Base-by-base conservation (phyloP, 2,329 filamentous ascomycete species). In the Microdochium nivale region DNA sequence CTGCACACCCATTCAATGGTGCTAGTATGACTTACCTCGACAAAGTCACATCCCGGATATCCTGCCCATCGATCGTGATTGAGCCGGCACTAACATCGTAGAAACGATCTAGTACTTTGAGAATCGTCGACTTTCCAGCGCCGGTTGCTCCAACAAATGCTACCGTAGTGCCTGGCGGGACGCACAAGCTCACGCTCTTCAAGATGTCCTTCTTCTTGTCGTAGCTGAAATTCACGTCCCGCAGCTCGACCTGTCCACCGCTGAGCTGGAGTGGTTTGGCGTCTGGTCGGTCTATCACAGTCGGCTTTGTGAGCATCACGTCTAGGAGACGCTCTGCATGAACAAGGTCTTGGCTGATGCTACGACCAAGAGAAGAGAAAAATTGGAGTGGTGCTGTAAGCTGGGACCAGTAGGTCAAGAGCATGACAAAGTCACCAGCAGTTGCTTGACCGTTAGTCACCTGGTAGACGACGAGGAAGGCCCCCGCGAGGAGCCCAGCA, bases 331-430 rank as follows among this genome's bases (percentile, higher is more conserved):
- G 72, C 60, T 83, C 78, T 5, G 79, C 79, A 52, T 81, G 73
- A 46, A 83, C 77, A 33, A 83, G 70, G 52, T 80, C 74, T 54
- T 75, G 72, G 52, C 78, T 79, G 55, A 83, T 73, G 48, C 67
- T 76, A 59, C 78, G 79, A 7, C 80, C 78, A 25, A 83, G 66
- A 19, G 70, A 69, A 7, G 79, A 76, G 61, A 90, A 88, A 65
- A 87, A 88, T 57, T 83, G 83, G 50, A 90, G 74, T 2, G 86
- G 86, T 2, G 79, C 77, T 46, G 86, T 85, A 35, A 90, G 73
- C 60, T 89, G 86, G 19, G 79, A 78, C 84, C 88, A 88, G 65
- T 89, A 90, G 50, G 84, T 85, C 54, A 89, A 69, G 16, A 90
- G 72, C 67, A 84, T 81, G 51, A 87, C 81, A 58, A 90, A 88